Evolutionary conservation across 2,329 filamentous ascomycete genomes (phyloP), one percentile per base, ranked within the genome.

Genomic region (Trichoderma atroviride): DNA sequence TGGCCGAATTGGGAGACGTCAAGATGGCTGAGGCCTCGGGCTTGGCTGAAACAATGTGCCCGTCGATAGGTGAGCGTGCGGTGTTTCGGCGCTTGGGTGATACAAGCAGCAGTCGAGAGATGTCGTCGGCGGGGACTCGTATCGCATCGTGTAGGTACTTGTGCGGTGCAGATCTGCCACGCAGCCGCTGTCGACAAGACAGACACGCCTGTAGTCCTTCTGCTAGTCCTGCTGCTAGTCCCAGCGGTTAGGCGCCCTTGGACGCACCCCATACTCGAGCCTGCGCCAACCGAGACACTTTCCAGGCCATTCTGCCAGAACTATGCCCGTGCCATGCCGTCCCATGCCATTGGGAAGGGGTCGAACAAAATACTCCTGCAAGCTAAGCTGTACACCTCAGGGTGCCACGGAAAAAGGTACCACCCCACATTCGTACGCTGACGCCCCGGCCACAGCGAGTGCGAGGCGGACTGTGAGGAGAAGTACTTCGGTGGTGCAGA

Each of bases 331-430:
- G 53, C 63, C 63, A 66, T 66, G 53, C 63, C 63, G 63, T 66
- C 63, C 63, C 63, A 66, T 66, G 53, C 63, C 63, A 66, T 27
- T 58, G 53, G 63, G 63, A 66, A 66, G 63, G 63, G 63, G 52
- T 66, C 50, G 31, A 33, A 11, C 47, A 31, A 19, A 19, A 16
- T 6, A 16, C 37, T 16, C 37, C 33, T 13, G 35, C 27, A 65
- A 52, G 60, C 47, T 35, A 47, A 1, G 7, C 5, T 3, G 10
- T 52, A n/a, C 37, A 7, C 37, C 37, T 7, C 14, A 16, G 27
- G 29, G 27, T 27, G 27, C 47, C 47, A 13, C 40, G n/a, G 19
- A 29, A 66, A 66, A 58, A 66, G 63, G 63, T 66, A 66, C 53
- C 63, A 58, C 63, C 60, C 63, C 63, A 66, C 63, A 66, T 43